phyloP scores from a whole-genome alignment of 768 basidiomycete species.

The Ramaria rubella region DNA sequence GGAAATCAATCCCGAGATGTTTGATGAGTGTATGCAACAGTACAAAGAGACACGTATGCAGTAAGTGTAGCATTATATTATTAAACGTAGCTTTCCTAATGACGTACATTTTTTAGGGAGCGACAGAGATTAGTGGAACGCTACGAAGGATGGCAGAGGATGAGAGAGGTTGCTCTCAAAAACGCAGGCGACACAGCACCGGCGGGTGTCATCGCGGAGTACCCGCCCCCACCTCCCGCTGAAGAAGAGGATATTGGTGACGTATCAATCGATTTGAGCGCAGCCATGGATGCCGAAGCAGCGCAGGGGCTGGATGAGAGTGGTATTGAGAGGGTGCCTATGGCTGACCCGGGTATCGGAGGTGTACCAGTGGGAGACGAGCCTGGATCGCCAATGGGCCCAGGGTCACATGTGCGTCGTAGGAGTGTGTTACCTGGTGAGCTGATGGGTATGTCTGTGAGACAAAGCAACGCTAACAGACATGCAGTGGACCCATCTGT shows the following conservation, averaged over 20 bases:
- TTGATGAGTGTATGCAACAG: constrained; percentile 88
- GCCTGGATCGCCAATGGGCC: constrained; percentile 50
- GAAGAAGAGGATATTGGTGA: constrained; percentile 87
- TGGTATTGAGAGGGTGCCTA: constrained; percentile 82
- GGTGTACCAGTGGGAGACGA: constrained; percentile 61
- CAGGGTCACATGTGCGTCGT: constrained; percentile 80
- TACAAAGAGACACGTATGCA: constrained; percentile 84
- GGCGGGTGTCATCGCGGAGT: constrained; percentile 58
- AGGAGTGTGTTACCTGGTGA: constrained; percentile 91
- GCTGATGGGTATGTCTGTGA: constrained; percentile 9
- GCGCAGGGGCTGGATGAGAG: constrained; percentile 69
- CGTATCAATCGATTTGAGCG: constrained; percentile 83
- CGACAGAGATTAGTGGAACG: constrained; percentile 78
- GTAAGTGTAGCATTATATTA: constrained; percentile 46
- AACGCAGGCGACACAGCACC: constrained; percentile 72
- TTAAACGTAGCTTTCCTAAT: not conserved
- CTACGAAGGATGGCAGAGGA: constrained; percentile 84
- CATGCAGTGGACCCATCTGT: constrained; percentile 78
- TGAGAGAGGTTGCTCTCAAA: constrained; percentile 68
- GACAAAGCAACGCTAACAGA: not conserved
- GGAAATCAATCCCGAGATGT: constrained; percentile 97
- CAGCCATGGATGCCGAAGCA: constrained; percentile 64
- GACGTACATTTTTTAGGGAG: constrained; percentile 48
- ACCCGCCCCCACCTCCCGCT: constrained; percentile 63
- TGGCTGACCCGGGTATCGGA: constrained; percentile 85